Evolutionary conservation across 768 basidiomycete species (phyloP).

Genomic region (Trametopsis cervina): DNA sequence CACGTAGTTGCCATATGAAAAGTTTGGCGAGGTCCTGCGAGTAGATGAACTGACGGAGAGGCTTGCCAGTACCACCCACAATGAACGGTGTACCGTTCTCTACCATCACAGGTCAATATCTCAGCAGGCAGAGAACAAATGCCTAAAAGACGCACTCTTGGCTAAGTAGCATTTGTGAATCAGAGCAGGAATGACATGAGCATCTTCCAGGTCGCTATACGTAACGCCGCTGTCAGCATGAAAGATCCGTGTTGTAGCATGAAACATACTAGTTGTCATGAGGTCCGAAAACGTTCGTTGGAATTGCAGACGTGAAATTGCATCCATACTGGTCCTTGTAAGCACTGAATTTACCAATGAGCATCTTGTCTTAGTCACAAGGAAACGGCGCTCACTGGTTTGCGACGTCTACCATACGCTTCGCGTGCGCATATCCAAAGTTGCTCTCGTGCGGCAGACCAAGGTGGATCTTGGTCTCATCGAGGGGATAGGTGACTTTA

Average conservation of each 20-base stretch:
- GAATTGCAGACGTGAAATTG: conserved; percentile 95
- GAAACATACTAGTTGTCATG: conserved; percentile 80
- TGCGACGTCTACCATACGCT: conserved; percentile 91
- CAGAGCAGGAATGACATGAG: conserved; percentile 92
- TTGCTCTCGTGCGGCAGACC: conserved; percentile 93
- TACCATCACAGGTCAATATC: conserved; percentile 17
- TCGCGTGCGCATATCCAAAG: conserved; percentile 95
- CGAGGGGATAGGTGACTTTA: conserved; percentile 87
- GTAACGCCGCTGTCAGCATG: neutral
- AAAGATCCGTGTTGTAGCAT: neutral
- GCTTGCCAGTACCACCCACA: conserved; percentile 86
- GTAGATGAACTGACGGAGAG: conserved; percentile 96
- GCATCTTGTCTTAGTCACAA: neutral
- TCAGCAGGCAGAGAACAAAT: neutral
- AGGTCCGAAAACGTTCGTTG: conserved; percentile 95
- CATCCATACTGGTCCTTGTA: conserved; percentile 94
- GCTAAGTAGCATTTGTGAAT: conserved; percentile 92
- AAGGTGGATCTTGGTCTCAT: conserved; percentile 87
- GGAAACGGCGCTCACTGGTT: conserved; percentile 62
- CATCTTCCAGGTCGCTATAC: conserved; percentile 73
- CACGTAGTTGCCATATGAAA: conserved; percentile 87
- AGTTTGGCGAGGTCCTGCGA: conserved; percentile 93
- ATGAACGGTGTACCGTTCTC: conserved; percentile 82
- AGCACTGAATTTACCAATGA: conserved; percentile 44
- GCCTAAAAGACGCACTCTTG: conserved; percentile 58